Evolutionary conservation across 176 grass and related monocot genomes (phyloP), one percentile per base, ranked within the genome.

Genomic region (Zoysia pacifica): DNA sequence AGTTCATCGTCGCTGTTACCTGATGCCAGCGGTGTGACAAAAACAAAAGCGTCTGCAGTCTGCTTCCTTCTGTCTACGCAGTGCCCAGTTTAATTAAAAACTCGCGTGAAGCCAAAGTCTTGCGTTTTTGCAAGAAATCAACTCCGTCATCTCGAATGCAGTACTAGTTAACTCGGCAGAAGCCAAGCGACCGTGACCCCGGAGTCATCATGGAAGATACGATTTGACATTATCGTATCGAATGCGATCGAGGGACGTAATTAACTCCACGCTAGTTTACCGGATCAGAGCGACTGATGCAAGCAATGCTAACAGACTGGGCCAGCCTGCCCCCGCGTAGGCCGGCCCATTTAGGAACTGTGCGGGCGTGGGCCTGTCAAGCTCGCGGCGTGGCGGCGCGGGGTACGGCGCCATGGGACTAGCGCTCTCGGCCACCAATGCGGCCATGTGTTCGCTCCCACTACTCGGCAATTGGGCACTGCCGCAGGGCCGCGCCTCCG

Each of bases 181-280:
- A 60, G 47, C 73, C 11, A 50, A 35, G 65, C 54, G 3, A 54
- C 20, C 1, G 53, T 35, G 54, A 70, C 62, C 73, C 16, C n/a
- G 11, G 82, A 51, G 18, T 7, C 65, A 71, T 84, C 66, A 78
- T 44, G 55, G 19, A 12, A 54, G 74, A 84, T 84, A 20, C 4
- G 28, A 45, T 69, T 84, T 84, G 82, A 78, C 82, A 69, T 63
- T 45, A 28, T 28, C 28, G 28, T 28, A 28, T 28, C 28, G 28
- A 28, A 28, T 48, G 8, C 8, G 6, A 10, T 42, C 67, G 5
- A 78, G 82, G 54, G 74, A 78, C 82, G 5, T 28, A 28, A 28
- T 28, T 47, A 47, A 47, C 5, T 47, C 36, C 52, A 45, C 37
- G 65, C 52, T 78, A 70, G 55, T 48, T 62, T 77, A 77, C 70